phyloP scores from a whole-genome alignment of 106 monocot species.

The Dioscorea dumetorum region DNA sequence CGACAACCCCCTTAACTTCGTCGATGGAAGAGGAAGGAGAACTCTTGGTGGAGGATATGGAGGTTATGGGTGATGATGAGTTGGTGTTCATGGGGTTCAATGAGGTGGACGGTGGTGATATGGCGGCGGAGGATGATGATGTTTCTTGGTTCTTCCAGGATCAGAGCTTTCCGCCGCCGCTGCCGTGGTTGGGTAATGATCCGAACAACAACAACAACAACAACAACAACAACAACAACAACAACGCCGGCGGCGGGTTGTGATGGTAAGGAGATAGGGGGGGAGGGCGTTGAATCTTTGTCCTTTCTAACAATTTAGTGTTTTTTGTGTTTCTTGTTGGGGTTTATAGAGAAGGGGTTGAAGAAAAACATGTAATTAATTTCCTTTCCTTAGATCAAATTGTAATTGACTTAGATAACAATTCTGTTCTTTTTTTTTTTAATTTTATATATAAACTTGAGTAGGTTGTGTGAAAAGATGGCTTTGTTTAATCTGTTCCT shows the following conservation, averaged over 20 bases:
- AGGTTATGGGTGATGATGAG: slow-evolving; percentile 29
- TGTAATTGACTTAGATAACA: too few species aligned
- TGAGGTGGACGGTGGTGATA: neutral
- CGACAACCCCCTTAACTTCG: slow-evolving; percentile 27
- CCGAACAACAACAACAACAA: too few species aligned
- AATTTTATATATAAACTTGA: too few species aligned
- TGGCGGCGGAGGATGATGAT: neutral
- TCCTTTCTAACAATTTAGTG: neutral
- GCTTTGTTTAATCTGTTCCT: too few species aligned
- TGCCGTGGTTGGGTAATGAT: too few species aligned
- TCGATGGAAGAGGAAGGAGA: slow-evolving; percentile 31
- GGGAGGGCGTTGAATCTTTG: neutral
- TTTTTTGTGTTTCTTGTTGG: neutral
- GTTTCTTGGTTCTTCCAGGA: neutral
- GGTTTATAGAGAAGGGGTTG: neutral
- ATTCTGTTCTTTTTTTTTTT: too few species aligned
- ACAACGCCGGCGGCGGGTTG: too few species aligned
- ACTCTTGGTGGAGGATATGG: slow-evolving; percentile 38
- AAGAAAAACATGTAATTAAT: neutral
- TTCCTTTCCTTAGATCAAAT: too few species aligned
- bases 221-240: too few species aligned
- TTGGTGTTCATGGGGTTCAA: slow-evolving; percentile 18
- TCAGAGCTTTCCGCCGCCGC: too few species aligned
- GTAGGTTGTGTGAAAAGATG: too few species aligned
- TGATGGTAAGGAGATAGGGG: neutral